Conservation (phyloP, 192 early-diverging fungal species). For the Globomyces pollinis-pini region DNA sequence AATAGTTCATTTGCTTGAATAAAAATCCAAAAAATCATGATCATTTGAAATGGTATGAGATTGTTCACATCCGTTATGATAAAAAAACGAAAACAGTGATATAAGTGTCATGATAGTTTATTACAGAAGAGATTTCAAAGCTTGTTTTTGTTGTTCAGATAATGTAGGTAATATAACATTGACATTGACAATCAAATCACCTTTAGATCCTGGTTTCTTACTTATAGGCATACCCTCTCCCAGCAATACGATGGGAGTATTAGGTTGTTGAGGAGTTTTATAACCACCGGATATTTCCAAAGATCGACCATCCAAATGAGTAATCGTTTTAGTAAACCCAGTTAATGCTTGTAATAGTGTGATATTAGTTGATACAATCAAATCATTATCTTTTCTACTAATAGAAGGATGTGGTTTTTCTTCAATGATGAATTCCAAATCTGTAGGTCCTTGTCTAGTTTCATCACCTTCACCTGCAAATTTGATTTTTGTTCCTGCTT, state of each 20-base stretch:
- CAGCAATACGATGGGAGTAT: conserved; percentile 61
- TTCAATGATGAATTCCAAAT: conserved; percentile 90
- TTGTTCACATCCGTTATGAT: too few relatives aligned
- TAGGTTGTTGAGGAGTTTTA: conserved; percentile 56
- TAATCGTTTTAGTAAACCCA: conserved; percentile 68
- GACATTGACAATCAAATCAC: conserved; percentile 79
- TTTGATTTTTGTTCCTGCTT: conserved; percentile 93
- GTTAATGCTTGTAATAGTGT: conserved; percentile 69
- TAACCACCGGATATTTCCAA: conserved; percentile 56
- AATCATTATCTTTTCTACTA: conserved; percentile 82
- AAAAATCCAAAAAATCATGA: too few relatives aligned
- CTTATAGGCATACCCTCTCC: conserved; percentile 94
- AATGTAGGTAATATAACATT: conserved; percentile 76
- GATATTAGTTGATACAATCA: conserved; percentile 53
- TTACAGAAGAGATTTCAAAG: too few relatives aligned
- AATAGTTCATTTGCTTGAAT: too few relatives aligned
- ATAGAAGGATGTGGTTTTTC: conserved; percentile 85
- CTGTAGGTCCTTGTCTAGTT: conserved; percentile 56
- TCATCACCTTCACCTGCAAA: conserved; percentile 89
- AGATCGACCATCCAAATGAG: conserved; percentile 67
- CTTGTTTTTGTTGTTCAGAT: conserved; percentile 60
- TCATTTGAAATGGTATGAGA: too few relatives aligned
- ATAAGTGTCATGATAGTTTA: too few relatives aligned
- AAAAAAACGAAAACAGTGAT: too few relatives aligned
- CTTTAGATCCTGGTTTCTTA: conserved; percentile 71